phyloP scores from a whole-genome alignment of 2,329 filamentous ascomycete genomes.

The Fusarium brevicatenulatum region DNA sequence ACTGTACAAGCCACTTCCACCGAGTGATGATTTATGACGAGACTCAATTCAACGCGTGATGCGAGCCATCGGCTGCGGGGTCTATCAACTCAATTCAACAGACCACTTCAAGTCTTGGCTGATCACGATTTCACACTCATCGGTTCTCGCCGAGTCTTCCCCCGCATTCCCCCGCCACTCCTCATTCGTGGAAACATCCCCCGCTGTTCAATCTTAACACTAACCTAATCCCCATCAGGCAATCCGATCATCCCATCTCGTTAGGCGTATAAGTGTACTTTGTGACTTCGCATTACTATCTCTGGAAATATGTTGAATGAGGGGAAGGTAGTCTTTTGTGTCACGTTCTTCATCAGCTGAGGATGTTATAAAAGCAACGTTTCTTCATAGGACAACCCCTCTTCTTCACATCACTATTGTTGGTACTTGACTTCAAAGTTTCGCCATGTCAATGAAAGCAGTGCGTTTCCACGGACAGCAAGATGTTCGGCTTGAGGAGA shows the following conservation, averaged over 20 bases:
- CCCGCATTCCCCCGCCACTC: neutral
- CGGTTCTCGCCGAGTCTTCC: neutral
- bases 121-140: neutral
- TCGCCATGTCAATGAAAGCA: slow-evolving; percentile 2
- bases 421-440: neutral
- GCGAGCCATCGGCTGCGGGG: no score
- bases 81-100: no score
- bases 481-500: slow-evolving; percentile 5
- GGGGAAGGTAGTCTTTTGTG: slow-evolving; percentile 9
- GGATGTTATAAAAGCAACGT: neutral
- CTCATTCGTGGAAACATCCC: neutral
- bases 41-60: no score
- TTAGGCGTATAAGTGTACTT: neutral
- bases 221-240: slow-evolving; percentile 3
- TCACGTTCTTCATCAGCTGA: slow-evolving; percentile 4
- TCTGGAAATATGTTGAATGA: slow-evolving; percentile 7
- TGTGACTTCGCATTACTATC: slow-evolving; percentile 23
- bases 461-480: slow-evolving; percentile 14
- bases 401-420: neutral
- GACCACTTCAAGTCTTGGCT: neutral
- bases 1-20: no score
- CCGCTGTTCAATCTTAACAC: neutral
- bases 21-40: rapidly evolving
- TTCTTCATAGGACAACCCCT: neutral
- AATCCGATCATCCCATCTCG: slow-evolving; percentile 14